Conservation (phyloP, 768 basidiomycete species). For the Chlorophyllum brunneum region DNA sequence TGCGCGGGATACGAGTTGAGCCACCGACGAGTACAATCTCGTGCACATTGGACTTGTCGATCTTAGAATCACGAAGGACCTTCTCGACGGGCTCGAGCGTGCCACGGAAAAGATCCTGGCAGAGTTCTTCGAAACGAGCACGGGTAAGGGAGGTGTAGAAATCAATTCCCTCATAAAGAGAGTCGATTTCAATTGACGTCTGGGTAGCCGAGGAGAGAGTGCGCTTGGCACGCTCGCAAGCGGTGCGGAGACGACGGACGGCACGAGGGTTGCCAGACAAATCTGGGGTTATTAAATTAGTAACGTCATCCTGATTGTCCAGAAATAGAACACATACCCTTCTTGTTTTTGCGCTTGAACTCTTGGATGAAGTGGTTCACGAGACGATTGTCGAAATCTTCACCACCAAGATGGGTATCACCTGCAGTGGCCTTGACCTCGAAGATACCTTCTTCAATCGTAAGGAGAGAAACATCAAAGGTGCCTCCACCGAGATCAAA, state of each 20-base stretch:
- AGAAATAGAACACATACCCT: slow-evolving; percentile 44
- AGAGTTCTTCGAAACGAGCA: slow-evolving; percentile 95
- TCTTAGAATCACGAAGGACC: slow-evolving; percentile 96
- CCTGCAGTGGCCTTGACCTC: slow-evolving; percentile 98
- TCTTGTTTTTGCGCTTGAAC: slow-evolving; percentile 98
- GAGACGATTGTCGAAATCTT: slow-evolving; percentile 97
- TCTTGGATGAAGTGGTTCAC: slow-evolving; percentile 96
- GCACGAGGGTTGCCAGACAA: slow-evolving; percentile 91
- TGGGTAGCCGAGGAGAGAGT: slow-evolving; percentile 96
- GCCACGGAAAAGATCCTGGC: slow-evolving; percentile 91
- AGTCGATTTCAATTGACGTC: slow-evolving; percentile 97
- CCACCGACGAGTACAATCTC: slow-evolving; percentile 98
- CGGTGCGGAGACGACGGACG: slow-evolving; percentile 94
- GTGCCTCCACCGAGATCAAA: slow-evolving; percentile 99
- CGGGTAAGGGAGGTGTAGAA: slow-evolving; percentile 98
- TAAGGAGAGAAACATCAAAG: slow-evolving; percentile 95
- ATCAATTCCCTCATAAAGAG: slow-evolving; percentile 95
- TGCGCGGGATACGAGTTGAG: slow-evolving; percentile 96
- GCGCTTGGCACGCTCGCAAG: slow-evolving; percentile 98
- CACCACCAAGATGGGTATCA: slow-evolving; percentile 97
- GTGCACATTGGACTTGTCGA: slow-evolving; percentile 93
- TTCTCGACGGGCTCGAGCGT: slow-evolving; percentile 97
- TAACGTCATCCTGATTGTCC: not conserved
- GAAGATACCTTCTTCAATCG: slow-evolving; percentile 97
- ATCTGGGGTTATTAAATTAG: slow-evolving; percentile 40